Conservation (phyloP, 129 eudicot species). For the carrot (Daucus carota) region DNA sequence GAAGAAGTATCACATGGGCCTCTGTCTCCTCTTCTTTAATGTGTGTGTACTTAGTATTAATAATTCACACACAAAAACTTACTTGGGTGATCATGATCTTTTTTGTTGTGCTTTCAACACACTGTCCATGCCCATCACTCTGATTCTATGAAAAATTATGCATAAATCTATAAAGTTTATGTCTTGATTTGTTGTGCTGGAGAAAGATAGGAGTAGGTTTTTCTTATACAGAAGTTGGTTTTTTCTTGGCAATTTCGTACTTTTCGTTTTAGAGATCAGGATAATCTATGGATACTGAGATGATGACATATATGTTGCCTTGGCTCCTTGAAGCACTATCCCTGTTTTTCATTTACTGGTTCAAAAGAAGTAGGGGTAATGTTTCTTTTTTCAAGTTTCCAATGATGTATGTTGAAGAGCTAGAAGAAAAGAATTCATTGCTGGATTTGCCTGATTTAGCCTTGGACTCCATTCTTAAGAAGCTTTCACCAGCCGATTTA, state of each 20-base stretch:
- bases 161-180: neutral
- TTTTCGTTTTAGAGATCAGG: too few relatives aligned
- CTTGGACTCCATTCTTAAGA: conserved; percentile 69
- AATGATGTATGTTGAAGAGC: conserved; percentile 12
- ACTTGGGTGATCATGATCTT: neutral
- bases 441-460: conserved; percentile 79
- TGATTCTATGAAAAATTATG: neutral
- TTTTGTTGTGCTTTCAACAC: neutral
- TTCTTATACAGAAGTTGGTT: neutral
- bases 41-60: neutral
- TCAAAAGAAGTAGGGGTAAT: neutral
- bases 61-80: neutral
- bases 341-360: conserved; percentile 7
- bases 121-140: neutral
- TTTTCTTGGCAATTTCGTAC: too few relatives aligned
- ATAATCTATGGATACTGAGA: conserved; percentile 11
- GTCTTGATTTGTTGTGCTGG: neutral
- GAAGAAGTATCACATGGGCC: neutral
- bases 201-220: neutral
- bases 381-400: neutral
- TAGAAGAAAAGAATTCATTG: conserved; percentile 24
- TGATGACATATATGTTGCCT: neutral
- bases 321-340: conserved; percentile 5
- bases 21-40: neutral
- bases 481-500: conserved; percentile 59